Conservation (phyloP, 1,284 basidiomycete genomes). For the Boletus holoroseus region DNA sequence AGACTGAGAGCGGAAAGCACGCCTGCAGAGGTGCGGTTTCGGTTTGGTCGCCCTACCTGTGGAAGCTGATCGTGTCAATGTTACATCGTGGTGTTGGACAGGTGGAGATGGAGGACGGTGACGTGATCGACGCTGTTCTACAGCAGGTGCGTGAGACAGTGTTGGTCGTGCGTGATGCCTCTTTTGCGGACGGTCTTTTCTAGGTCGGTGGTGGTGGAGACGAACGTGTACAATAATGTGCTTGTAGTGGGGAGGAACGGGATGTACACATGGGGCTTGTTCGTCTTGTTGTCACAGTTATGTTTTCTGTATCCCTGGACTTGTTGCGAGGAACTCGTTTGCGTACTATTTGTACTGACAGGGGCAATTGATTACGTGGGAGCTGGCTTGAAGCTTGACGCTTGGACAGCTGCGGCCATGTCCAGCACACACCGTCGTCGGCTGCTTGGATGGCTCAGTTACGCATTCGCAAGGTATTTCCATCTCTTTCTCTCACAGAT, state of each 20-base stretch:
- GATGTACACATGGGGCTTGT: neutral
- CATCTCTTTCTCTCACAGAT: neutral
- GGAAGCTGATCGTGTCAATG: neutral
- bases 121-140: constrained; percentile 27
- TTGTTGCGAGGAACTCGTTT: neutral
- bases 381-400: neutral
- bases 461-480: constrained; percentile 67
- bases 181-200: neutral
- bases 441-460: constrained; percentile 67
- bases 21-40: constrained; percentile 43
- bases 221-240: neutral
- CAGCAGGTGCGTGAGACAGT: constrained; percentile 24
- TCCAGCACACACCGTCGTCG: constrained; percentile 37
- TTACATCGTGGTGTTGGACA: constrained; percentile 1
- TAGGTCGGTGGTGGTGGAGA: constrained; percentile 17
- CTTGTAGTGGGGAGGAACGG: neutral
- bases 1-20: constrained; percentile 47
- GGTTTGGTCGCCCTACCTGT: neutral
- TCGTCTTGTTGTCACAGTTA: neutral
- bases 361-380: constrained; percentile 4
- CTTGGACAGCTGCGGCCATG: constrained; percentile 7
- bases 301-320: neutral
- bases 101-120: constrained; percentile 29
- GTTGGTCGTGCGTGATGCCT: neutral
- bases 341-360: neutral